A percentile compares a stretch with the other conserved stretches of the same genome.
Conservation (phyloP, 2,329 filamentous ascomycete genomes). For the Ophiostoma sp. region DNA sequence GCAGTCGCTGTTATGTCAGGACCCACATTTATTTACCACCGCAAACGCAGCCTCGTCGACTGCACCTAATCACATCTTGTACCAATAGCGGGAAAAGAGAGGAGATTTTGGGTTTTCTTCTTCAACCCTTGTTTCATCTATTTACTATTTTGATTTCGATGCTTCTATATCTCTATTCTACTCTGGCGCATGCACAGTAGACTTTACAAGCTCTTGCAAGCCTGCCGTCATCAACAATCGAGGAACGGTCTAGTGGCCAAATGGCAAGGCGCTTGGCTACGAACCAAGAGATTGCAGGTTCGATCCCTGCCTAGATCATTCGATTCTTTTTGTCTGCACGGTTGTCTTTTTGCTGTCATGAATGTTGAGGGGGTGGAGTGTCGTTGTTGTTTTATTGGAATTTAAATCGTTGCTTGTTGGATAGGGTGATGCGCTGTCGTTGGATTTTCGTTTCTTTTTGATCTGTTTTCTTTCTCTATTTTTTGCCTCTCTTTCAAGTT, state of each 20-base stretch:
- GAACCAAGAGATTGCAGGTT: conserved; percentile 38
- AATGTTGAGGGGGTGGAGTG: not conserved
- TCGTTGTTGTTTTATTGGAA: not conserved
- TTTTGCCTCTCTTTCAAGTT: too few species aligned
- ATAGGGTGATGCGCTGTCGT: too few species aligned
- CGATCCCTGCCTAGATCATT: conserved; percentile 33
- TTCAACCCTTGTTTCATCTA: not conserved
- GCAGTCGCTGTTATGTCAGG: not conserved
- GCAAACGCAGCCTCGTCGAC: not conserved
- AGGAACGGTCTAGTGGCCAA: conserved; percentile 29
- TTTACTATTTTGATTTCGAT: not conserved
- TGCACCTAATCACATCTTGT: not conserved
- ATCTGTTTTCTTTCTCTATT: too few species aligned
- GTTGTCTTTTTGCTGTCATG: too few species aligned
- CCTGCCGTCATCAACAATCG: not conserved
- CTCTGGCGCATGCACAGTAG: not conserved
- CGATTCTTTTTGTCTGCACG: not conserved
- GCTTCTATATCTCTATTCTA: too few species aligned
- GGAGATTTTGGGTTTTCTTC: not conserved
- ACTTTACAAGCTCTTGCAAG: not conserved
- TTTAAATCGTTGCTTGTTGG: not conserved
- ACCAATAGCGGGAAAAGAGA: not conserved
- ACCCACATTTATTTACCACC: not conserved
- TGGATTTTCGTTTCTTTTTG: too few species aligned
- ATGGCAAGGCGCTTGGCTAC: conserved; percentile 37